Conservation (phyloP, 1,284 basidiomycete species). For the Thecaphora frezii region DNA sequence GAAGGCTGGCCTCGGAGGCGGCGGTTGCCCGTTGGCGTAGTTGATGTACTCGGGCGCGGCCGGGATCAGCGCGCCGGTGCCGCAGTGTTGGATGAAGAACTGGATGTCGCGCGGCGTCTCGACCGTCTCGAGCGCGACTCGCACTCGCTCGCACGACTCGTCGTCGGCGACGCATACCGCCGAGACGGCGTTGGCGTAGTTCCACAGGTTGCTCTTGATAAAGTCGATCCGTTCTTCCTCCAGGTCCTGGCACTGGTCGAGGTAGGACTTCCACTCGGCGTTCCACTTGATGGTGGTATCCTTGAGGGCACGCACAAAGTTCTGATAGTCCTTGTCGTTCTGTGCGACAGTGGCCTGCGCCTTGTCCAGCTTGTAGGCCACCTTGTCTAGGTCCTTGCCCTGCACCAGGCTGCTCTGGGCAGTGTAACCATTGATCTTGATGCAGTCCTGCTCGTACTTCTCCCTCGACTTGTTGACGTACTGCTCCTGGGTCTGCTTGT, state of each 20-base stretch:
- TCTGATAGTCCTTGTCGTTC: conserved; percentile 77
- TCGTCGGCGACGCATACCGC: conserved; percentile 95
- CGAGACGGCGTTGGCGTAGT: conserved; percentile 90
- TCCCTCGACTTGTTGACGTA: conserved; percentile 70
- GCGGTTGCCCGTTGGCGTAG: conserved; percentile 53
- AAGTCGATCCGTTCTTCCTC: conserved; percentile 92
- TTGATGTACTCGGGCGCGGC: conserved; percentile 58
- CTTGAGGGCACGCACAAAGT: conserved; percentile 78
- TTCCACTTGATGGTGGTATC: conserved; percentile 88
- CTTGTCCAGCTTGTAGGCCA: conserved; percentile 81
- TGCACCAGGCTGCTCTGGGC: conserved; percentile 90
- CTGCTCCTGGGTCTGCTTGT: conserved; percentile 55
- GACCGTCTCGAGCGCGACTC: conserved; percentile 54
- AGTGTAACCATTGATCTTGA: conserved; percentile 91
- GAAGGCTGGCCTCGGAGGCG: conserved; percentile 35
- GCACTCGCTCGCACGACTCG: conserved; percentile 63
- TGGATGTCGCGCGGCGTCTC: conserved; percentile 50
- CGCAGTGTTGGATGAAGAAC: conserved; percentile 51
- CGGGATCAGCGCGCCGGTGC: conserved; percentile 53
- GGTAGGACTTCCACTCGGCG: conserved; percentile 75
- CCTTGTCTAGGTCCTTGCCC: conserved; percentile 89
- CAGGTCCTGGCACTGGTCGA: conserved; percentile 81
- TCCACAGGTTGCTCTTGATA: conserved; percentile 93
- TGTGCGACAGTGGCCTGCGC: conserved; percentile 83
- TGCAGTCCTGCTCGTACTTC: conserved; percentile 90